Base-by-base conservation (phyloP, 192 early-diverging fungal species). In the Helicostylum pulchrum region DNA sequence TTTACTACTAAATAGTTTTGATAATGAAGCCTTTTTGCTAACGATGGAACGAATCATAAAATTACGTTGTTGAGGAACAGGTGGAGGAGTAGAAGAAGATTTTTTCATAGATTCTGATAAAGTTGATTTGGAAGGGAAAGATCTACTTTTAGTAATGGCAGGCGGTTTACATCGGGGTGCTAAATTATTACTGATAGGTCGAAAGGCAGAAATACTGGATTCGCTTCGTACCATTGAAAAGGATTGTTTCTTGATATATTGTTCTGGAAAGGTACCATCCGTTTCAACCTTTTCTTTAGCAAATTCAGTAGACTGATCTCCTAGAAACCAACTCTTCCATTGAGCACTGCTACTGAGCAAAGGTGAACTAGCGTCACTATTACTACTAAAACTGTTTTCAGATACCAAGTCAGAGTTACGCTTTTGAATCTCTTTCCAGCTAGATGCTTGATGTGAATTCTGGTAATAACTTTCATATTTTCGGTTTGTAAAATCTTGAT, bases 151-250 rank as follows among this genome's bases (percentile, higher is more conserved):
- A 48, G 46, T 48, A 6, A 48, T 17, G 4, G 12, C 46, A n/a
- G 43, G 19, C 4, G 30, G 26, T 43, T 55, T 31, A 45, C 64
- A 66, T 47, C 64, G 14, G 12, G 64, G 54, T 12, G 68, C 62
- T n/a, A 70, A 42, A 21, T 63, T 64, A 39, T 70, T 70, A 31
- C 68, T 70, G 50, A 70, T 70, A 26, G 68, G 68, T 8, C 68
- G 62, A 45, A 70, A 70, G 17, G 54, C 43, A 19, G 68, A 64
- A 20, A 70, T 61, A 23, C 62, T 64, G 5, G 68, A 70, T 32
- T 70, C 62, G 34, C 62, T 64, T 58, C 68, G 30, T 36, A 61
- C 47, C 36, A 66, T 50, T 7, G 19, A 31, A 32, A 55, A 56
- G 17, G 54, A 30, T 36, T 56, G 34, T 6, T 34, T 30, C n/a